Percentiles rank a stretch among this genome's conserved stretches.
phyloP scores from a whole-genome alignment of 2,329 filamentous ascomycete genomes.

The Colletotrichum chrysophilum region DNA sequence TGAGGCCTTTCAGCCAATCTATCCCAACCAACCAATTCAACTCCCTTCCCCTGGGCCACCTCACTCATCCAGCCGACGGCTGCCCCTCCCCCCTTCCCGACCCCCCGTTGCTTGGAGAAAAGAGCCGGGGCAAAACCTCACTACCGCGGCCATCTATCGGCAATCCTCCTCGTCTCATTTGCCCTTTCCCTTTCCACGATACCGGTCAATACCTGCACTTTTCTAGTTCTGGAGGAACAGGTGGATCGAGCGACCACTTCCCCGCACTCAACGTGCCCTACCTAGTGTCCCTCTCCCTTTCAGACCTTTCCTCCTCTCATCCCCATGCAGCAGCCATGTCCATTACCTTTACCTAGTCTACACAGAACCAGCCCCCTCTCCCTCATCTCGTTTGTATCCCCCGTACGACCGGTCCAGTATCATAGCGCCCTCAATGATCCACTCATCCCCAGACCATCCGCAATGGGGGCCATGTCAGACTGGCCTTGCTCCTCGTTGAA shows the following conservation, averaged over 20 bases:
- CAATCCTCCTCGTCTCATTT: background rate
- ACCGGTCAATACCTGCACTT: background rate
- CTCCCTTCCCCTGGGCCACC: background rate
- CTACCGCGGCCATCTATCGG: background rate
- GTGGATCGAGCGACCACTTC: background rate
- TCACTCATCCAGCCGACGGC: background rate
- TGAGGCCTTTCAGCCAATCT: background rate
- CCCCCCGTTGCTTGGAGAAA: background rate
- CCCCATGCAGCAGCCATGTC: background rate
- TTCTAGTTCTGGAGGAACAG: background rate
- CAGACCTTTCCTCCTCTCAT: background rate
- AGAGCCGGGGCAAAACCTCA: background rate
- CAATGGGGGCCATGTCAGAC: background rate
- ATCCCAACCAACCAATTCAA: background rate
- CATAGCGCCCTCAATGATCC: background rate
- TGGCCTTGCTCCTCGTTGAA: background rate
- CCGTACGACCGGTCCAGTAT: background rate
- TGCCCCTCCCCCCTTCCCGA: background rate
- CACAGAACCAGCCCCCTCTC: background rate
- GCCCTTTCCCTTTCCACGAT: background rate
- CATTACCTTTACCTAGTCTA: background rate
- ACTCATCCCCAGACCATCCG: slow-evolving; percentile 3
- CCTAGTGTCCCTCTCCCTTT: background rate
- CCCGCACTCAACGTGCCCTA: background rate
- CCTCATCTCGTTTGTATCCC: background rate